Conservation (phyloP, 352 stramenopile genomes). For the Phytophthora pistaciae region DNA sequence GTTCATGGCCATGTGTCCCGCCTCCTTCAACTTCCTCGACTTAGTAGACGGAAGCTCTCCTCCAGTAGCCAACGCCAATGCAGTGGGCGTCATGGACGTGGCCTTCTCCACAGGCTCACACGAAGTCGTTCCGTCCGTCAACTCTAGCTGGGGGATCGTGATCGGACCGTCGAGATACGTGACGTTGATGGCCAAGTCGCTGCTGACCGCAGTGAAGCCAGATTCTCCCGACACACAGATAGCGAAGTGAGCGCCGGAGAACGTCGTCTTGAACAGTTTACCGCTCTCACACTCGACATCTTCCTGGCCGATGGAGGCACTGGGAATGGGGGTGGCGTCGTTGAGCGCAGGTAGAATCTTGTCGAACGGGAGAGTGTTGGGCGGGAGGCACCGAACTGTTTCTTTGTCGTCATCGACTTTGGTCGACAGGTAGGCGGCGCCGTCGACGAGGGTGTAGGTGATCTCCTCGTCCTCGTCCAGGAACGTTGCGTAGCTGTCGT, state of each 20-base stretch:
- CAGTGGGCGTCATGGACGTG: conserved; percentile 20
- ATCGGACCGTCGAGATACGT: conserved; percentile 31
- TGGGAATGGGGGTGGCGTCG: conserved; percentile 23
- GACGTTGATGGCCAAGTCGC: conserved; percentile 42
- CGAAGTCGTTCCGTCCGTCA: conserved; percentile 1
- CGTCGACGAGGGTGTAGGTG: conserved; percentile 38
- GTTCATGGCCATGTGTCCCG: conserved; percentile 15
- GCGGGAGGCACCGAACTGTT: conserved; percentile 31
- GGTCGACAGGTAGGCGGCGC: conserved; percentile 30
- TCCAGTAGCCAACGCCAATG: conserved; percentile 29
- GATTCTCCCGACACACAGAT: conserved; percentile 33
- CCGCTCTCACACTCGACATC: conserved; percentile 35
- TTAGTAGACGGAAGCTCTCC: conserved; percentile 2
- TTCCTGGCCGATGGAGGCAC: conserved; percentile 20
- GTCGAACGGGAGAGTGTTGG: conserved; percentile 31
- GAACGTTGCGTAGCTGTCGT: conserved; percentile 34
- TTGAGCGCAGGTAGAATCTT: conserved; percentile 40
- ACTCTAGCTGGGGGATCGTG: conserved; percentile 10
- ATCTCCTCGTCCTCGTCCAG: conserved; percentile 12
- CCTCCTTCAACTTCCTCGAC: conserved; percentile 25
- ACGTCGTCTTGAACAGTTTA: conserved; percentile 45
- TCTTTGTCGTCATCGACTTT: background rate
- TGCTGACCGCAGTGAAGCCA: conserved; percentile 42
- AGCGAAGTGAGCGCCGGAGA: conserved; percentile 33
- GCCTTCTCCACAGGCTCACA: conserved; percentile 16